Conservation (phyloP, 2,329 filamentous ascomycete species). For the Chaetomium sp. region DNA sequence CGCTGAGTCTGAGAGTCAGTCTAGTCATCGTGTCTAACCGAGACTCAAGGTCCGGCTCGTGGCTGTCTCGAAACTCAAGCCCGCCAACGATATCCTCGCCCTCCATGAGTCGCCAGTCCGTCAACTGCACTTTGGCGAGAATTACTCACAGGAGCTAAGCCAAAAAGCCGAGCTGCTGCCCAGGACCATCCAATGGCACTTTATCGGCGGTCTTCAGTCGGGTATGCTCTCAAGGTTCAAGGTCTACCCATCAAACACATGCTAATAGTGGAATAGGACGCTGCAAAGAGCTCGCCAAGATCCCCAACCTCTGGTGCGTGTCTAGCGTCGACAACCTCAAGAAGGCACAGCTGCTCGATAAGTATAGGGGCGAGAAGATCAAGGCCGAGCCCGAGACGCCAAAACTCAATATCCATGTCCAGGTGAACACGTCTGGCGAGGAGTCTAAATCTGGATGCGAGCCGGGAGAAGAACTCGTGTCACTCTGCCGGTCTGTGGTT, state of each 20-base stretch:
- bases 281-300: constrained; percentile 81
- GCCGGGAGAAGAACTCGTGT: constrained; percentile 62
- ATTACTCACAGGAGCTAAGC: constrained; percentile 87
- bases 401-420: constrained; percentile 76
- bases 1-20: neutral
- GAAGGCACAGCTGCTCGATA: constrained; percentile 82
- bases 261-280: constrained; percentile 64
- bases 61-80: constrained; percentile 95
- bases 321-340: constrained; percentile 86
- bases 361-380: constrained; percentile 61
- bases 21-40: constrained; percentile 12
- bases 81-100: constrained; percentile 84
- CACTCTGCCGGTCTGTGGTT: constrained; percentile 69
- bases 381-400: constrained; percentile 43
- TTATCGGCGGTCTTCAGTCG: constrained; percentile 91
- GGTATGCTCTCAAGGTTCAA: constrained; percentile 41
- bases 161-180: constrained; percentile 85
- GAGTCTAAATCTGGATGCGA: constrained; percentile 79
- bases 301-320: constrained; percentile 88
- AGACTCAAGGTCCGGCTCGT: constrained; percentile 72
- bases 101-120: constrained; percentile 65
- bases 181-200: constrained; percentile 82
- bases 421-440: constrained; percentile 94
- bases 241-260: neutral
- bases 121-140: constrained; percentile 89